Evolutionary conservation across 78 protist species (phyloP), one percentile per base, ranked within the genome.

Genomic region (Pelomyxa schiedti): DNA sequence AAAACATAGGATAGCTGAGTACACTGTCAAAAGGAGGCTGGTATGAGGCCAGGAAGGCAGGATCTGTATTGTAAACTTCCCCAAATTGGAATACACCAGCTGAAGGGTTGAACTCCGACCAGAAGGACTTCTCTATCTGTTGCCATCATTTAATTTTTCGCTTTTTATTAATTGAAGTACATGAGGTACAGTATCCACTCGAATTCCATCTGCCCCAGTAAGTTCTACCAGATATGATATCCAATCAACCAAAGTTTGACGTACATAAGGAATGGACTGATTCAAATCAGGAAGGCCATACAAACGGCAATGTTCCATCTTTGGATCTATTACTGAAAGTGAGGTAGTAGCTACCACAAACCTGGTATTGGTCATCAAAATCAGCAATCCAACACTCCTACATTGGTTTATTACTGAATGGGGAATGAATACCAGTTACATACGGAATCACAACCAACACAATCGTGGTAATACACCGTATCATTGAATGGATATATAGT

Each of bases 171-270:
- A n/a, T n/a, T n/a, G n/a, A n/a, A n/a, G 77, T 6, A 92, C 94
- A 47, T 92, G 91, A 35, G 87, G 86, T 16, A 92, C 90, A 0
- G 98, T 94, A 74, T 94, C 98, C 9, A 86, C 32, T 2, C 98
- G 65, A 9, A 91, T 30, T 28, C 94, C 94, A 66, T 92, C 96
- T 24, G 92, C 58, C 29, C 70, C 76, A 69, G 72, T 90, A 36
- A 40, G 53, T 8, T 39, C 39, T 0, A 87, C 72, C 8, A 87
- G 37, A 42, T 74, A 42, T 7, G 35, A 26, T 24, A 89, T 42
- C 93, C 91, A 89, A 22, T 8, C 28, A 5, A 52, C 22, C 26
- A 92, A 70, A 0, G 72, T 58, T 28, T 63, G 28, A 16, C 80
- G 30, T 0, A 92, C 96, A 37, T 69, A 89, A n/a, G 81, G 63